phyloP scores from a whole-genome alignment of 202 grass and related monocot genomes.

The Panicum virgatum region DNA sequence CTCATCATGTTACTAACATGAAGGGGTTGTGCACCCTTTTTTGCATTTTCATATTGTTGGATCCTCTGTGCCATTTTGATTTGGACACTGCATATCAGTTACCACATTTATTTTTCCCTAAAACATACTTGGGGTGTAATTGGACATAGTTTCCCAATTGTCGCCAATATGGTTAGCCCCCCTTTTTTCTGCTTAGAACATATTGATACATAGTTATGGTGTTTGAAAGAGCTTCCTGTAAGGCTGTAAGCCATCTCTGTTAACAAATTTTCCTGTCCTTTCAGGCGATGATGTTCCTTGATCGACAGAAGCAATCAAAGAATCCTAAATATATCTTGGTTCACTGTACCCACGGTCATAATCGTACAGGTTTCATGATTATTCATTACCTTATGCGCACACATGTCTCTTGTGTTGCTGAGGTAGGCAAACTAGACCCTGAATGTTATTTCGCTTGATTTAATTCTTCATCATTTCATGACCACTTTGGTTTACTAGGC shows the following conservation, averaged over 20 bases:
- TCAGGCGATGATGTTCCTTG: constrained; percentile 81
- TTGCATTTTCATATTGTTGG: constrained; percentile 4
- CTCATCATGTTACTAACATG: constrained; percentile 1
- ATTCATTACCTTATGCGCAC: constrained; percentile 93
- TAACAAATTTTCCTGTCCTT: constrained; percentile 18
- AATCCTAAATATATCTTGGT: constrained; percentile 84
- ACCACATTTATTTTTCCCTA: constrained; percentile 6
- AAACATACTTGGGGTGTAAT: neutral
- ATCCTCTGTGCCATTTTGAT: neutral
- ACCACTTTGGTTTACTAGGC: constrained; percentile 51
- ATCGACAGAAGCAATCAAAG: constrained; percentile 78
- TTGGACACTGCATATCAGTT: constrained; percentile 22
- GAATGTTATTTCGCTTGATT: constrained; percentile 20
- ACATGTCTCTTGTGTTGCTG: constrained; percentile 64
- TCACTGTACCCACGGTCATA: constrained; percentile 99
- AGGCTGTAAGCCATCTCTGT: neutral
- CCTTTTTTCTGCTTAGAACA: constrained; percentile 1
- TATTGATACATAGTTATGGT: neutral
- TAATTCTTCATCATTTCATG: constrained; percentile 8
- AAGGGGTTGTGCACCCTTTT: neutral
- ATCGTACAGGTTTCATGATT: constrained; percentile 99
- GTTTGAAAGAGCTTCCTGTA: constrained; percentile 10
- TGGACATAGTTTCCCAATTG: constrained; percentile 3
- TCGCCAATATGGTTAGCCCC: constrained; percentile 1
- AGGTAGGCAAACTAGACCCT: constrained; percentile 50